Evolutionary conservation across 108 stramenopile genomes (phyloP), one percentile per base, ranked within the genome.

Genomic region (Discostella pseudostelligera): DNA sequence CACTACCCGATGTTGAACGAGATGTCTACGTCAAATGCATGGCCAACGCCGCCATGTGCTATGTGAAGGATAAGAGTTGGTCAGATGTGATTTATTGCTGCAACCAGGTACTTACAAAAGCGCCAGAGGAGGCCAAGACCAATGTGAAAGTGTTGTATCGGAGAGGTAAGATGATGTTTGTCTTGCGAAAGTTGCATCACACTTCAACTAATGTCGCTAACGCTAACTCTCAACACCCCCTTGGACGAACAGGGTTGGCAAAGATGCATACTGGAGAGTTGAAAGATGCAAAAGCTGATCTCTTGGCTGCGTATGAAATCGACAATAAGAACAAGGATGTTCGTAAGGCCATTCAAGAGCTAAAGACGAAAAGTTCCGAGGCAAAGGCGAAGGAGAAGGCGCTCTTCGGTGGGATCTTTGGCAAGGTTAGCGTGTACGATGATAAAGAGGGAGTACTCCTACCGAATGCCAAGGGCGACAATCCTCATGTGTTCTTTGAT

Each of bases 281-380:
- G 55, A 87, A 96, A 47, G 94, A 96, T 66, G 93, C 94, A 50
- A 96, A 95, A 72, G 79, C 35, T 0, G 96, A 98, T 78, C 76
- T 98, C 17, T 89, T 96, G 89, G 78, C 74, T 40, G 90, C 90
- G 9, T 92, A 92, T 72, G 86, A 86, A 49, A 66, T 90, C 47
- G 97, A 97, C 65, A 84, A 81, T 29, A 76, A 49, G 43, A 97
- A 98, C 83, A 98, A 96, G 74, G 96, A 95, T 21, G 91, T 97
- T 12, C 75, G 90, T 21, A 86, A 81, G 44, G 96, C 91, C 39
- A 56, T 97, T 25, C 71, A 78, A 22, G 78, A 80, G 5, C 79
- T 93, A 8, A 97, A 97, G 80, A 83, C 81, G 42, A 76, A 54
- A 39, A 63, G 69, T 50, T 79, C 74, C 17, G 81, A 85, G 43